Evolutionary conservation across 176 grass and related monocot genomes (phyloP).

Genomic region (Dendrocalamus sinicus): DNA sequence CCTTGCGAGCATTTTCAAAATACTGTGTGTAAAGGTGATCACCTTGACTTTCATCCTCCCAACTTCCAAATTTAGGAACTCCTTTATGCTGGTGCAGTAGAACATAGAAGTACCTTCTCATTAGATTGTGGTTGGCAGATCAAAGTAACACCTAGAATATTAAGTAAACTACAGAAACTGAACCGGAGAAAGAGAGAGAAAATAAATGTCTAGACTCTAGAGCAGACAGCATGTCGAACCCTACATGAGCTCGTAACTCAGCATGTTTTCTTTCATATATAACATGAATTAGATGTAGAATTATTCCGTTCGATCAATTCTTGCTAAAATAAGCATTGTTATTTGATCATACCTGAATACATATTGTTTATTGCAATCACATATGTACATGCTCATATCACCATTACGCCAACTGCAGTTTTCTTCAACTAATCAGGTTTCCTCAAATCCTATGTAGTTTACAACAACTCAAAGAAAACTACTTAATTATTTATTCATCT

Average conservation of each 20-base stretch:
- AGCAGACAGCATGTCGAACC: background rate
- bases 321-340: background rate
- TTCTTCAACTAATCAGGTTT: conserved; percentile 9
- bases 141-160: background rate
- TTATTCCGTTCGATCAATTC: background rate
- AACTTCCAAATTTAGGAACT: conserved; percentile 84
- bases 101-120: conserved; percentile 32
- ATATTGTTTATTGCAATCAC: background rate
- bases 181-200: background rate
- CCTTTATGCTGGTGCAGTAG: conserved; percentile 49
- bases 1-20: conserved; percentile 74
- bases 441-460: background rate
- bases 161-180: conserved; percentile 10
- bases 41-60: conserved; percentile 57
- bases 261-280: conserved; percentile 10
- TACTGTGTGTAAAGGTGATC: conserved; percentile 70
- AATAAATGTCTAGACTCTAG: background rate
- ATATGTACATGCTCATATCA: background rate
- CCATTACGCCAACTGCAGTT: background rate
- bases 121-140: background rate
- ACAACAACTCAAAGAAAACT: background rate
- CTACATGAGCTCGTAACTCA: background rate
- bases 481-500: conserved; percentile 8
- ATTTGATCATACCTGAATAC: background rate
- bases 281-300: background rate